phyloP scores from a whole-genome alignment of 495 filamentous ascomycete genomes.

The Stereocaulon alpinum region DNA sequence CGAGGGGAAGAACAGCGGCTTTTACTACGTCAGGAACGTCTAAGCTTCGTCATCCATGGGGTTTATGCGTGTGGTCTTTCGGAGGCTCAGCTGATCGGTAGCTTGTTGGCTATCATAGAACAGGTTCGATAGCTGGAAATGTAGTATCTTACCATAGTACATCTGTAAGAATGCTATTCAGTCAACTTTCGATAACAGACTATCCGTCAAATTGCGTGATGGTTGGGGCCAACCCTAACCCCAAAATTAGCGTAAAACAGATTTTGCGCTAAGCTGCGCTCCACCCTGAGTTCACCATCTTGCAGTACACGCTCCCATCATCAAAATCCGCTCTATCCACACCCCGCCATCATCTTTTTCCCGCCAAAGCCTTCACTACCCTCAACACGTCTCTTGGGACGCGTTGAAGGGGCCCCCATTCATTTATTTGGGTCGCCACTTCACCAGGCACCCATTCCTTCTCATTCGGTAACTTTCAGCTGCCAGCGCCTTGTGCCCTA shows the following conservation, averaged over 20 bases:
- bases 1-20: neutral
- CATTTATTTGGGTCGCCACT: neutral
- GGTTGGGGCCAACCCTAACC: too few relatives aligned
- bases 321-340: constrained; percentile 1
- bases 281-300: constrained; percentile 2
- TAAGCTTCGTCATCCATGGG: too few relatives aligned
- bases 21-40: too few relatives aligned
- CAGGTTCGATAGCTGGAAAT: too few relatives aligned
- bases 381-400: constrained; percentile 21
- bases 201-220: too few relatives aligned
- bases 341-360: constrained; percentile 19
- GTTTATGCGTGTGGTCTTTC: too few relatives aligned
- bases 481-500: constrained; percentile 10
- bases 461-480: constrained; percentile 1
- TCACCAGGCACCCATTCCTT: constrained; percentile 3
- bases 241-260: neutral
- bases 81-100: too few relatives aligned
- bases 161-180: too few relatives aligned
- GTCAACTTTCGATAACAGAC: too few relatives aligned
- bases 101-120: too few relatives aligned
- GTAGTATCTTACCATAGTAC: too few relatives aligned
- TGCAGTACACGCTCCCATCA: constrained; percentile 13
- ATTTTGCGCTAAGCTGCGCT: constrained; percentile 1
- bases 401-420: constrained; percentile 16
- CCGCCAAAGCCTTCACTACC: constrained; percentile 14